A percentile compares a stretch with the other conserved stretches of the same genome.
Evolutionary conservation across 2,329 filamentous ascomycete genomes (phyloP).

Genomic region (Didymella pinodella): DNA sequence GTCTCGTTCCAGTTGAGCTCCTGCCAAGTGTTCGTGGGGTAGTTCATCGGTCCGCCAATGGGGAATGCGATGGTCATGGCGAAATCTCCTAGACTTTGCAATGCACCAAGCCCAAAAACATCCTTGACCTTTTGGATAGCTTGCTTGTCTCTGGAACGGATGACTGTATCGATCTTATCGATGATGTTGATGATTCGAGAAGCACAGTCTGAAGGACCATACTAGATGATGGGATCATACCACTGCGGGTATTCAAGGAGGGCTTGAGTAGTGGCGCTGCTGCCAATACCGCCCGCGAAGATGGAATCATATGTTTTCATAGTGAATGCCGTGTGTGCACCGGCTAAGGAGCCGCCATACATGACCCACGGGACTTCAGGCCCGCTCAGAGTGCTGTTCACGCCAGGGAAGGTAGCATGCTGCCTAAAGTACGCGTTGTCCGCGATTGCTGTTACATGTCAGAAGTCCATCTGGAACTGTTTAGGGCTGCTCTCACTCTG

Average conservation of each 20-base stretch:
- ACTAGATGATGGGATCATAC: conserved; percentile 61
- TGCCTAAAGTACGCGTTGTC: conserved; percentile 63
- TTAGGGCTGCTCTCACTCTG: conserved; percentile 46
- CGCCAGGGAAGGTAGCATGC: conserved; percentile 56
- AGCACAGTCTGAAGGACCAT: conserved; percentile 59
- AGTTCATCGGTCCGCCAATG: conserved; percentile 58
- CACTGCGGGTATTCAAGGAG: conserved; percentile 58
- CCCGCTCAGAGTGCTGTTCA: conserved; percentile 54
- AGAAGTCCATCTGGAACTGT: neutral
- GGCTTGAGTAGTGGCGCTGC: conserved; percentile 55
- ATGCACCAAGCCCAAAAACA: conserved; percentile 57
- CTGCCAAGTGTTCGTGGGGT: conserved; percentile 63
- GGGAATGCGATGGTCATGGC: conserved; percentile 60
- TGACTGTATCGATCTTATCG: conserved; percentile 59
- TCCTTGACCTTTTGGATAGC: conserved; percentile 58
- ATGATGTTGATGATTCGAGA: conserved; percentile 59
- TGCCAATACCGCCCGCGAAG: conserved; percentile 60
- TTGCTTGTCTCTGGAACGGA: conserved; percentile 52
- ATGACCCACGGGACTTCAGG: conserved; percentile 58
- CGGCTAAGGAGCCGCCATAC: conserved; percentile 57
- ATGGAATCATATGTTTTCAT: conserved; percentile 57
- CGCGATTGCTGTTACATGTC: conserved; percentile 51
- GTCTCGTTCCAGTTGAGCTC: conserved; percentile 60
- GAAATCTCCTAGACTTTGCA: conserved; percentile 59
- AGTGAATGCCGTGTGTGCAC: conserved; percentile 56